Percentiles rank a stretch among this genome's conserved stretches.
These are phyloP conservation scores for Mycena belliarum DNA, from an alignment of 768 basidiomycete species.

Conservation along the genomic window DNA sequence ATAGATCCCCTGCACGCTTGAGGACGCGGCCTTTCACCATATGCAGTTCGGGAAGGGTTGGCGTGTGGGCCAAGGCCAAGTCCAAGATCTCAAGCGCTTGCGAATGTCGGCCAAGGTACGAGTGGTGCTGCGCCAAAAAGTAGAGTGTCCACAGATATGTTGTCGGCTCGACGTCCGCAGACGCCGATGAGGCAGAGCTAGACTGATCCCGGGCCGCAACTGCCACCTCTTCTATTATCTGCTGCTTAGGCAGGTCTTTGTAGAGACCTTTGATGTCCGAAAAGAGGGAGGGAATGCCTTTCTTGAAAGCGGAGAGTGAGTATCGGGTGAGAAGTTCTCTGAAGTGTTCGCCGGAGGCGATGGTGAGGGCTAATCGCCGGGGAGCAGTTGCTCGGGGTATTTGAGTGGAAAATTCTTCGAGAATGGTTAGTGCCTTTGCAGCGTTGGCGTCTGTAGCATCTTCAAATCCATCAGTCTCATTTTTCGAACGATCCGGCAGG, in stretches of 20 bases:
- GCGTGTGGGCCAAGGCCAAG: constrained; percentile 78
- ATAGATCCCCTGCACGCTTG: constrained; percentile 82
- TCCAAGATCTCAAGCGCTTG: constrained; percentile 65
- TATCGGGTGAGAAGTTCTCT: constrained; percentile 64
- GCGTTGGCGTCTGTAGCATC: constrained; percentile 50
- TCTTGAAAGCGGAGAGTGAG: constrained; percentile 65
- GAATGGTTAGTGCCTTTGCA: constrained; percentile 51
- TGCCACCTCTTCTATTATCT: constrained; percentile 67
- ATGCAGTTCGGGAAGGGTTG: constrained; percentile 88
- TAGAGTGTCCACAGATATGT: constrained; percentile 94
- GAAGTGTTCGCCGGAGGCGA: constrained; percentile 73
- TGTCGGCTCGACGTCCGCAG: constrained; percentile 58
- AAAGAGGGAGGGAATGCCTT: constrained; percentile 92
- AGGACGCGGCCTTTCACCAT: constrained; percentile 80
- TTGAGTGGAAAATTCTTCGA: constrained; percentile 61
- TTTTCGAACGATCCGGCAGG: not conserved
- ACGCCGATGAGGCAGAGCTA: constrained; percentile 26
- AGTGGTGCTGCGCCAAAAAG: constrained; percentile 90
- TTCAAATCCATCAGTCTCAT: constrained; percentile 26
- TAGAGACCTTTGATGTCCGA: constrained; percentile 90
- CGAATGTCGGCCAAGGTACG: constrained; percentile 53
- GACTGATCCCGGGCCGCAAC: constrained; percentile 47
- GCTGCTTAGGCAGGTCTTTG: constrained; percentile 59
- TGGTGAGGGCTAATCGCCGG: constrained; percentile 67
- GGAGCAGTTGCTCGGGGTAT: constrained; percentile 73